Evolutionary conservation across 2,329 filamentous ascomycete species (phyloP), one percentile per base, ranked within the genome.

Genomic region (Arthrocladium fulminans): DNA sequence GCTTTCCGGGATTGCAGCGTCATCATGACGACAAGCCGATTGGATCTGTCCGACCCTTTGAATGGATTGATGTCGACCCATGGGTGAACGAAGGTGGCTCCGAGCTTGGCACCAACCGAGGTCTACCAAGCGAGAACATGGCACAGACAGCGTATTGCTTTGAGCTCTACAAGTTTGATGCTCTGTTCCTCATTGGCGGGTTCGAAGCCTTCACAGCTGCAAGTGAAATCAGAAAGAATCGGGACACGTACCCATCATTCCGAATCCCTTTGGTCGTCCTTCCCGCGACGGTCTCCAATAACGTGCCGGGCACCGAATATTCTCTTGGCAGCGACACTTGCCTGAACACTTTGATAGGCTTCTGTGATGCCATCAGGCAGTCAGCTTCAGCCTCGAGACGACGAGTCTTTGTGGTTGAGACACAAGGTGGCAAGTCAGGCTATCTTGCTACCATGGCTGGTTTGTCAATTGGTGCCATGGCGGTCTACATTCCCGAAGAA

Each of bases 41-140:
- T 0, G 84, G 88, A 32, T 81, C 92, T 2, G 89, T 98, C 7
- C 83, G 89, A 25, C 79, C 85, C 32, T 86, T 97, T 51, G 74
- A 83, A 57, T 98, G 92, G 92, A 77, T 97, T 17, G 92, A 97
- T 63, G 88, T 94, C 3, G 90, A 97, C 64, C 76, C 80, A 52
- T 98, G 92, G 92, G 88, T 90, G 12, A 95, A 88, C 69, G 90
- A 88, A 69, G 92, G 92, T 63, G 92, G 92, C 53, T 97, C 89
- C 1, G 92, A 98, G 66, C 97, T 98, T 61, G 92, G 92, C 58
- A 98, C 90, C 22, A 98, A 98, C 74, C 86, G 92, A 60, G 88
- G 88, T 61, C 79, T 97, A 25, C 92, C 92, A 4, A 80, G 79
- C 17, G 89, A 95, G 60, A 89, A 94, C 58, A 83, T 96, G 67